Percentiles rank a stretch among this genome's conserved stretches.
Evolutionary conservation across 192 early-diverging fungal genomes (phyloP).

Genomic region (Rhizophagus prolifer): DNA sequence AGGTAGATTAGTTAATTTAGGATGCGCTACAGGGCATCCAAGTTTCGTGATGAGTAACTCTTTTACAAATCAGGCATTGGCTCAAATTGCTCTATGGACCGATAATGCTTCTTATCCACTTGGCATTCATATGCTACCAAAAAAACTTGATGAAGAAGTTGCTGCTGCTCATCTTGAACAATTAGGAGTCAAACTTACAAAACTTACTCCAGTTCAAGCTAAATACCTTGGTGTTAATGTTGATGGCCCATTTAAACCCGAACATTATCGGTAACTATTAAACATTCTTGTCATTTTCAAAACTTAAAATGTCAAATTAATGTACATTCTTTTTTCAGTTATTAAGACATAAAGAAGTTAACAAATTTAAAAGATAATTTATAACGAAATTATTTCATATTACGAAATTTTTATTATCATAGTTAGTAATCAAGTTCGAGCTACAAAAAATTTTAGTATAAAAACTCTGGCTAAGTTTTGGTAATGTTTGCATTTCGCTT

Average conservation of each 20-base stretch:
- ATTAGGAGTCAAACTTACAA: slow-evolving; percentile 94
- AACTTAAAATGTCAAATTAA: no score
- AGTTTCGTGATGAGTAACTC: slow-evolving; percentile 99
- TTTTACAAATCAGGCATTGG: slow-evolving; percentile 98
- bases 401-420: no score
- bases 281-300: neutral
- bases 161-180: slow-evolving; percentile 91
- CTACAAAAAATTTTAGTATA: no score
- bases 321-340: no score
- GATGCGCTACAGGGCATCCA: slow-evolving; percentile 98
- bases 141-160: slow-evolving; percentile 99
- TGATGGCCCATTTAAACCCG: slow-evolving; percentile 95
- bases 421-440: no score
- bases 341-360: no score
- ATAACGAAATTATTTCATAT: no score
- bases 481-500: no score
- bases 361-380: no score
- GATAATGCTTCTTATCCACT: slow-evolving; percentile 81
- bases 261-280: slow-evolving; percentile 88
- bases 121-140: slow-evolving; percentile 98
- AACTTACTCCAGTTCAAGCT: slow-evolving; percentile 64
- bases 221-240: slow-evolving; percentile 80
- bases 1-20: slow-evolving; percentile 99
- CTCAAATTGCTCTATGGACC: slow-evolving; percentile 99
- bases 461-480: no score